Evolutionary conservation across 257 asterid species (phyloP).

Genomic region (Buddleja alternifolia): DNA sequence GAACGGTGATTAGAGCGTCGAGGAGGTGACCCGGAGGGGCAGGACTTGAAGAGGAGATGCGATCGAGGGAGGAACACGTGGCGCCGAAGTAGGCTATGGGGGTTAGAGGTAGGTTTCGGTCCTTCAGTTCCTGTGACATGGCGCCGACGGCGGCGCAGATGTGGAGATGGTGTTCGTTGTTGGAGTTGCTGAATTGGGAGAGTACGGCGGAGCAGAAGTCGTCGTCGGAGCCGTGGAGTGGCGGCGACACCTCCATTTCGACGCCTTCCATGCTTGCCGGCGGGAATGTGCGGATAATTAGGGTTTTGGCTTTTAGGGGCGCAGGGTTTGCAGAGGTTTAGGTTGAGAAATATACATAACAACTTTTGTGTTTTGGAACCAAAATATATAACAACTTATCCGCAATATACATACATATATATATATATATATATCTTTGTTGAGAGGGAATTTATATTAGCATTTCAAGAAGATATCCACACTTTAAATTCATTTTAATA

Average conservation of each 20-base stretch:
- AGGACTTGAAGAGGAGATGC: constrained; percentile 46
- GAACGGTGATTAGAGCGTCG: constrained; percentile 67
- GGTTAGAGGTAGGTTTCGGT: constrained; percentile 59
- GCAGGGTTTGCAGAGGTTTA: constrained; percentile 8
- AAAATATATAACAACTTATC: too few species aligned
- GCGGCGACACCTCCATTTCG: constrained; percentile 45
- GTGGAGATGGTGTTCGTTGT: constrained; percentile 75
- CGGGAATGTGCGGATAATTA: not conserved
- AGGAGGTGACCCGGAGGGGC: constrained; percentile 59
- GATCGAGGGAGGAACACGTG: constrained; percentile 75
- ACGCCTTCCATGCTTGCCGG: constrained; percentile 51
- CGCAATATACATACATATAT: too few species aligned
- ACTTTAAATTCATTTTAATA: too few species aligned
- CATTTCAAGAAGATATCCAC: too few species aligned
- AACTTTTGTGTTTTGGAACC: too few species aligned
- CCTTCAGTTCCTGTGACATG: constrained; percentile 77
- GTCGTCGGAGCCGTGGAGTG: constrained; percentile 17
- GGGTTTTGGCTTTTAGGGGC: constrained; percentile 33
- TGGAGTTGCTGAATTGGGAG: constrained; percentile 53
- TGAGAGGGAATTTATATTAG: too few species aligned
- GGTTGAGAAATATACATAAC: not conserved
- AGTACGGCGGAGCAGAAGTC: constrained; percentile 61
- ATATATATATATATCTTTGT: too few species aligned
- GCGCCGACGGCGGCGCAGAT: constrained; percentile 76
- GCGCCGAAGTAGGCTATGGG: constrained; percentile 78